phyloP scores from a whole-genome alignment of 306 rosid species.

The Acacia confusa region DNA sequence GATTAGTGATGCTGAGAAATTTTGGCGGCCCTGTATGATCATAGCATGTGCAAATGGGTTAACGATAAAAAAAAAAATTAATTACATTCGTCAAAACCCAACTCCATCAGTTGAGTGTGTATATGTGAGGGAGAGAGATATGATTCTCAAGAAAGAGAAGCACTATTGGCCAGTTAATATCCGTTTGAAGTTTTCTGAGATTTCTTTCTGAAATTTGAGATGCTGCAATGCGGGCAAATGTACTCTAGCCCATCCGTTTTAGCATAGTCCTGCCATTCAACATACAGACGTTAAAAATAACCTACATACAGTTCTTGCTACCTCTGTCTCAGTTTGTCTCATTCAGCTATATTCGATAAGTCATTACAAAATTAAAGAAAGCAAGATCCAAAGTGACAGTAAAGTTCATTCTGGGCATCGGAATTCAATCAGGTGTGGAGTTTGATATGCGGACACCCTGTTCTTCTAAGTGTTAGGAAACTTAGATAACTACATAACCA shows the following conservation, averaged over 20 bases:
- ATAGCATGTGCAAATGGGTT: conserved; percentile 13
- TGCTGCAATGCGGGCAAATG: conserved; percentile 90
- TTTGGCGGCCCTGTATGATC: conserved; percentile 24
- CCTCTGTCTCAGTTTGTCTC: background rate
- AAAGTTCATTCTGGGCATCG: too few species aligned
- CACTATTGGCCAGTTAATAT: conserved; percentile 25
- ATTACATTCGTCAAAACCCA: conserved; percentile 33
- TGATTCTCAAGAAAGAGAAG: background rate
- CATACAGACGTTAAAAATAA: background rate
- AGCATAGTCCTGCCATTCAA: conserved; percentile 80
- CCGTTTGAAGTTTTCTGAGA: conserved; percentile 80
- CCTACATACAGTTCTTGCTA: background rate
- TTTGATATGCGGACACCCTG: too few species aligned
- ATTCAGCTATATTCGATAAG: background rate
- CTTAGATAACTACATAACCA: background rate
- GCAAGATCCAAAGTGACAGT: too few species aligned
- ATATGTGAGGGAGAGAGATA: background rate
- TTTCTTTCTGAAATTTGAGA: conserved; percentile 79
- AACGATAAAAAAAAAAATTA: conserved; percentile 15
- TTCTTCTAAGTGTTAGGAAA: background rate
- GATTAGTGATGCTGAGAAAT: conserved; percentile 5
- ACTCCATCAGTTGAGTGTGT: background rate
- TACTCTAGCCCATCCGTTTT: conserved; percentile 97
- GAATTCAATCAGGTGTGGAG: too few species aligned
- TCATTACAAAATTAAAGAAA: too few species aligned